Conservation (phyloP, 2,329 filamentous ascomycete species). For the Aphanoascus verrucosus region DNA sequence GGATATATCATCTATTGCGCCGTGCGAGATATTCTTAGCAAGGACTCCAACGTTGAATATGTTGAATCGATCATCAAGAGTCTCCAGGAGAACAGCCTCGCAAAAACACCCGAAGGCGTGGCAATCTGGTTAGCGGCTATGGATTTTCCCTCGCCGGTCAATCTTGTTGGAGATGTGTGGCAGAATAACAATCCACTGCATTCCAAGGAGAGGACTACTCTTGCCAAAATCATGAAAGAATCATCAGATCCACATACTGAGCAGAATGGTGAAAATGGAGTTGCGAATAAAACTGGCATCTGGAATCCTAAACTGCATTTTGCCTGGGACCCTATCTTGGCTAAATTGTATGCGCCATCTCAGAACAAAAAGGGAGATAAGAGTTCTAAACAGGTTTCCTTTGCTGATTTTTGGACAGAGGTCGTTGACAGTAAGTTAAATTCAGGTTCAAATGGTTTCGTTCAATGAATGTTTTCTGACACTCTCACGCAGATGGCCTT, state of each 20-base stretch:
- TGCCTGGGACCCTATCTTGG: conserved; percentile 73
- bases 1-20: conserved; percentile 70
- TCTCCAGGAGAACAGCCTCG: conserved; percentile 54
- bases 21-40: conserved; percentile 44
- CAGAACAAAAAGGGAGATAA: conserved; percentile 26
- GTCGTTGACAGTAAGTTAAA: conserved; percentile 76
- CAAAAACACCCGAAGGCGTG: conserved; percentile 76
- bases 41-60: conserved; percentile 36
- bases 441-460: no score
- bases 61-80: conserved; percentile 53
- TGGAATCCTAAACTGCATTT: conserved; percentile 77
- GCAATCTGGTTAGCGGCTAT: conserved; percentile 72
- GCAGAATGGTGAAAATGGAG: conserved; percentile 23
- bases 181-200: conserved; percentile 60
- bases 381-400: conserved; percentile 32
- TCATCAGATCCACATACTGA: conserved; percentile 27
- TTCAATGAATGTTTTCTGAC: no score
- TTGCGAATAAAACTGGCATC: conserved; percentile 47
- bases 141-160: conserved; percentile 52
- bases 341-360: conserved; percentile 26
- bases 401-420: conserved; percentile 73
- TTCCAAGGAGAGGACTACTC: conserved; percentile 53
- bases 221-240: conserved; percentile 73
- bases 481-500: conserved; percentile 59
- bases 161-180: conserved; percentile 63